A percentile compares a stretch with the other conserved stretches of the same genome.
Evolutionary conservation across 352 stramenopile genomes (phyloP).

Genomic region (Chrysophaeum taylorii): DNA sequence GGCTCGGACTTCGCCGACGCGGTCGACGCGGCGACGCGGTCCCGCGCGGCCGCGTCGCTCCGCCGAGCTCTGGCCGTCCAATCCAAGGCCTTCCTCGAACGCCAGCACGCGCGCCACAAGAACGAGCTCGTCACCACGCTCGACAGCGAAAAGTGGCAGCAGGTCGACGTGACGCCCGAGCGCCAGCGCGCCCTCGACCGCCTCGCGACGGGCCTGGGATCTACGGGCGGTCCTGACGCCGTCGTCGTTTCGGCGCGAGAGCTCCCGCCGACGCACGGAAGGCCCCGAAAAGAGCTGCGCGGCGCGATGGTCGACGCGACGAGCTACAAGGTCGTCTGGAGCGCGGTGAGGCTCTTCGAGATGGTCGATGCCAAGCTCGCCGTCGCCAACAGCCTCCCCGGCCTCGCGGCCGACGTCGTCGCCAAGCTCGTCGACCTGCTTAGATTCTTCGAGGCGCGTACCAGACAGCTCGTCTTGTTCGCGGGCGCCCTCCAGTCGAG

Average conservation of each 20-base stretch:
- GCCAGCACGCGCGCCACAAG: slow-evolving; percentile 77
- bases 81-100: slow-evolving; percentile 83
- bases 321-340: slow-evolving; percentile 87
- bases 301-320: slow-evolving; percentile 75
- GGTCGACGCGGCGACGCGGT: slow-evolving; percentile 69
- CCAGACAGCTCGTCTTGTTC: slow-evolving; percentile 86
- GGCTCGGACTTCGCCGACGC: slow-evolving; percentile 79
- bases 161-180: slow-evolving; percentile 47
- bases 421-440: slow-evolving; percentile 74
- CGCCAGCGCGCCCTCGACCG: not conserved
- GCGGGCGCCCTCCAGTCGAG: slow-evolving; percentile 86
- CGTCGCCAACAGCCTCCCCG: slow-evolving; percentile 79
- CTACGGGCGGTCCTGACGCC: slow-evolving; percentile 51
- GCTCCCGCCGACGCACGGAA: not conserved
- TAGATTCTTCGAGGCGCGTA: slow-evolving; percentile 86
- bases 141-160: slow-evolving; percentile 86
- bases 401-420: slow-evolving; percentile 80
- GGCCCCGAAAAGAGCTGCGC: slow-evolving; percentile 28
- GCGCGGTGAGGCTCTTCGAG: slow-evolving; percentile 81
- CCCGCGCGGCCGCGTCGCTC: slow-evolving; percentile 78
- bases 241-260: slow-evolving; percentile 37
- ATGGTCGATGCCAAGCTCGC: slow-evolving; percentile 89
- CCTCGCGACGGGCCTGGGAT: slow-evolving; percentile 41
- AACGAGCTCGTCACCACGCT: slow-evolving; percentile 79
- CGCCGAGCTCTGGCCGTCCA: slow-evolving; percentile 79